Conservation (phyloP, 164 flowering plant species). For the Dillenia turbinata region DNA sequence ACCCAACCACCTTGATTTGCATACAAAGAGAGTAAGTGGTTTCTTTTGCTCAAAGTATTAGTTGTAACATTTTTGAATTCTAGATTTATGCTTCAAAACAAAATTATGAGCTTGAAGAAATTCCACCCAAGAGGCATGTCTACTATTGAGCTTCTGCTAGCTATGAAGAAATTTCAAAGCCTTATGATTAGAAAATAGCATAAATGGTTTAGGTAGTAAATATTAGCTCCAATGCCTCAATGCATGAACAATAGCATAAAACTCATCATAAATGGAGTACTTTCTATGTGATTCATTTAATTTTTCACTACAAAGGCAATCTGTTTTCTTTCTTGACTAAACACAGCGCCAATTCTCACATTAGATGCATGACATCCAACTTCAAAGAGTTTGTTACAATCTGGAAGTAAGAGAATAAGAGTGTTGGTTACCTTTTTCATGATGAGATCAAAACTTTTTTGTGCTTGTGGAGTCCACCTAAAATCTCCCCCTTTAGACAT, state of each 20-base stretch:
- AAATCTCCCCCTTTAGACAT: conserved; percentile 9
- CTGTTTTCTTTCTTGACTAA: conserved; percentile 6
- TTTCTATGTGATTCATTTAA: neutral
- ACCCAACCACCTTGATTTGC: neutral
- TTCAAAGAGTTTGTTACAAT: conserved; percentile 14
- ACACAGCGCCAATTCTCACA: conserved; percentile 13
- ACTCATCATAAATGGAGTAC: conserved; percentile 20
- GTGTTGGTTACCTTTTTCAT: neutral
- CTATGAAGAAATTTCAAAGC: conserved; percentile 2
- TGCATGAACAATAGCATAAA: conserved; percentile 15
- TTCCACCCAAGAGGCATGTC: conserved; percentile 10
- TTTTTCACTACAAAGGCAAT: conserved; percentile 20
- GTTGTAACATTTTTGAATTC: neutral
- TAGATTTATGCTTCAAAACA: neutral
- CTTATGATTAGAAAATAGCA: conserved; percentile 1
- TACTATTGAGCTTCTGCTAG: neutral
- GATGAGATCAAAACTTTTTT: neutral
- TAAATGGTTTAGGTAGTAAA: neutral
- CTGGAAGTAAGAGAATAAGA: conserved; percentile 6
- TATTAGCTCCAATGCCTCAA: conserved; percentile 16
- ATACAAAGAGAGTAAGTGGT: neutral
- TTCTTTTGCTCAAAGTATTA: neutral
- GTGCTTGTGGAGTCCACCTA: conserved; percentile 3
- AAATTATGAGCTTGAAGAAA: neutral
- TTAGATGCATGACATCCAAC: conserved; percentile 17